phyloP scores from a whole-genome alignment of 2,329 filamentous ascomycete species.

The Fusarium subglutinans region DNA sequence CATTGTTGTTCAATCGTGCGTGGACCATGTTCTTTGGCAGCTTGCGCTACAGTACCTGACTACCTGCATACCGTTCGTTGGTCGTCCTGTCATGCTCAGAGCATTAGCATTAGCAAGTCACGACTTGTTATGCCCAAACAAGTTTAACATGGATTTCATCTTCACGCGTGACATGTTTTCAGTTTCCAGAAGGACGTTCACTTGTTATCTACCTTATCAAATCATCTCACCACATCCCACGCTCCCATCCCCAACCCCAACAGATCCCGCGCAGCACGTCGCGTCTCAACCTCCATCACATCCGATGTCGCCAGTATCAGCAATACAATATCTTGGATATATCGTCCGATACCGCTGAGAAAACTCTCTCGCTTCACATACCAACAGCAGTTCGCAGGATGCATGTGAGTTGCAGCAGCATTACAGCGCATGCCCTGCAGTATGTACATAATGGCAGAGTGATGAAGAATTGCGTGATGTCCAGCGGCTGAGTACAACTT shows the following conservation, averaged over 20 bases:
- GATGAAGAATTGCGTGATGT: constrained; percentile 9
- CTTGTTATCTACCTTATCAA: constrained; percentile 16
- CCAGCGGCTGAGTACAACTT: neutral
- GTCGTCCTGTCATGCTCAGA: neutral
- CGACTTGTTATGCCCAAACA: neutral
- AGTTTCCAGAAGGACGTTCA: constrained; percentile 8
- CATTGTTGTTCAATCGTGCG: neutral
- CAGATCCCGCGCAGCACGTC: constrained; percentile 7
- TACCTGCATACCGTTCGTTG: constrained; percentile 28
- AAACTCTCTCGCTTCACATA: constrained; percentile 6
- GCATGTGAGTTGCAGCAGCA: neutral
- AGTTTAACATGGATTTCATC: neutral
- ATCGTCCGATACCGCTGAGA: constrained; percentile 5
- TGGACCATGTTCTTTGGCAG: neutral
- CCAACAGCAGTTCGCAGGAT: neutral
- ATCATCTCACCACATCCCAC: constrained; percentile 23
- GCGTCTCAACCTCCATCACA: neutral
- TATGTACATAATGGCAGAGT: neutral
- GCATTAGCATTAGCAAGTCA: neutral
- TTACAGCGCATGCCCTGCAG: neutral
- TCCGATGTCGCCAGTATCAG: constrained; percentile 10
- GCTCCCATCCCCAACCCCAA: constrained; percentile 9
- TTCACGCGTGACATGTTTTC: neutral
- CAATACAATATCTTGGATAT: too few species aligned
- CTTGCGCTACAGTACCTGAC: constrained; percentile 28